Evolutionary conservation across 495 filamentous ascomycete species (phyloP).

Genomic region (Aspergillus sclerotioniger): DNA sequence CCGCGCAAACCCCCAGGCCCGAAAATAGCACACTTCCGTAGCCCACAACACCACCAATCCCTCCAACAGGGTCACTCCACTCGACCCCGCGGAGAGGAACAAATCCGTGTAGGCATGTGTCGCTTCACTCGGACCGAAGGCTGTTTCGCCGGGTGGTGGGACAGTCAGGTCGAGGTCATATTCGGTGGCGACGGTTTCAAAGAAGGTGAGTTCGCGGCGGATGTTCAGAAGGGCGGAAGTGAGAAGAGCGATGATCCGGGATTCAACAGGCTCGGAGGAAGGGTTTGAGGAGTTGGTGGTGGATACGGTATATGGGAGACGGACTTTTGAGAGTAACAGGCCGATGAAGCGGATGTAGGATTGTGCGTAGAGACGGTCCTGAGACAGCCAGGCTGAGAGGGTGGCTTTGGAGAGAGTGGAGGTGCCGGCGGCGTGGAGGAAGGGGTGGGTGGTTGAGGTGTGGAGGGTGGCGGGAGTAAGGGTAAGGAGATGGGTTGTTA

Average conservation of each 20-base stretch:
- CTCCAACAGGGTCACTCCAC: conserved; percentile 53
- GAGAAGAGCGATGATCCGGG: conserved; percentile 56
- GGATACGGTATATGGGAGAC: conserved; percentile 49
- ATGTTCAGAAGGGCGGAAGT: conserved; percentile 65
- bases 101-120: conserved; percentile 53
- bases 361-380: conserved; percentile 74
- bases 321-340: conserved; percentile 60
- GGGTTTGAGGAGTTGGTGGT: conserved; percentile 12
- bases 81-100: conserved; percentile 49
- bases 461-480: conserved; percentile 39
- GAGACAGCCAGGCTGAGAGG: conserved; percentile 68
- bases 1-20: conserved; percentile 58
- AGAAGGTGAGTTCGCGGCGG: conserved; percentile 64
- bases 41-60: conserved; percentile 72
- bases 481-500: conserved; percentile 31
- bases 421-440: conserved; percentile 64
- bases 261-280: conserved; percentile 25
- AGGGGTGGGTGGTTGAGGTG: conserved; percentile 62
- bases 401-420: conserved; percentile 56
- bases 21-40: conserved; percentile 64
- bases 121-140: neutral
- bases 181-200: conserved; percentile 60
- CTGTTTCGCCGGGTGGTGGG: neutral
- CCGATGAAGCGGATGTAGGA: conserved; percentile 69
- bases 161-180: conserved; percentile 54